Evolutionary conservation across 768 basidiomycete species (phyloP).

Genomic region (Termitomyces sp.): DNA sequence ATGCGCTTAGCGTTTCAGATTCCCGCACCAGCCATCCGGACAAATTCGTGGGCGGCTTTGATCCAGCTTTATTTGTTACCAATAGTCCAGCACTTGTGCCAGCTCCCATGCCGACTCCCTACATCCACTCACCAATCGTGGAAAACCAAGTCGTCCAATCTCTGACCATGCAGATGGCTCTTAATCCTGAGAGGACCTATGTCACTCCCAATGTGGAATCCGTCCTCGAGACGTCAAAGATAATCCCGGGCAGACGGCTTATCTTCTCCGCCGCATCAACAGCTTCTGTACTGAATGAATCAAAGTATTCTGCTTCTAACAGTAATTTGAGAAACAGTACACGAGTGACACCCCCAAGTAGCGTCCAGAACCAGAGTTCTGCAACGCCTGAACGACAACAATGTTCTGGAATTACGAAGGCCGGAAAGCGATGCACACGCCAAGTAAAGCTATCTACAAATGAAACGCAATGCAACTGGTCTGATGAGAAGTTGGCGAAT

Average conservation of each 20-base stretch:
- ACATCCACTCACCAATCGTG: constrained; percentile 21
- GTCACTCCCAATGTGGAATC: background rate
- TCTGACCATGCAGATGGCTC: constrained; percentile 35
- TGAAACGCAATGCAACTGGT: constrained; percentile 21
- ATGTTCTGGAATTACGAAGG: constrained; percentile 63
- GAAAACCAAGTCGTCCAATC: constrained; percentile 34
- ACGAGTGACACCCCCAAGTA: constrained; percentile 16
- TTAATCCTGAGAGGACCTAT: constrained; percentile 17
- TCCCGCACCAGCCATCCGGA: constrained; percentile 2
- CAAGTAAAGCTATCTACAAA: constrained; percentile 40
- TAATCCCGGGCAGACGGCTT: constrained; percentile 13
- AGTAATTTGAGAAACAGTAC: constrained; percentile 12
- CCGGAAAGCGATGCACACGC: constrained; percentile 57
- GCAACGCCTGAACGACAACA: constrained; percentile 37
- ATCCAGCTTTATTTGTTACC: constrained; percentile 17
- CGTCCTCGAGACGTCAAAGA: constrained; percentile 27
- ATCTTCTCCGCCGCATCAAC: constrained; percentile 14
- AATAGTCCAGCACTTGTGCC: constrained; percentile 1
- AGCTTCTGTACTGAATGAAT: constrained; percentile 15
- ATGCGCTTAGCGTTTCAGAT: constrained; percentile 18
- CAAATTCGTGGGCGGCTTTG: constrained; percentile 49
- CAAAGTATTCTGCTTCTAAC: constrained; percentile 5
- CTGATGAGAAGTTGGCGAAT: constrained; percentile 13
- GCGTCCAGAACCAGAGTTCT: constrained; percentile 11
- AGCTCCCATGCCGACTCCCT: constrained; percentile 31